Evolutionary conservation across 2,329 filamentous ascomycete species (phyloP).

Genomic region (Diaporthe helianthi): DNA sequence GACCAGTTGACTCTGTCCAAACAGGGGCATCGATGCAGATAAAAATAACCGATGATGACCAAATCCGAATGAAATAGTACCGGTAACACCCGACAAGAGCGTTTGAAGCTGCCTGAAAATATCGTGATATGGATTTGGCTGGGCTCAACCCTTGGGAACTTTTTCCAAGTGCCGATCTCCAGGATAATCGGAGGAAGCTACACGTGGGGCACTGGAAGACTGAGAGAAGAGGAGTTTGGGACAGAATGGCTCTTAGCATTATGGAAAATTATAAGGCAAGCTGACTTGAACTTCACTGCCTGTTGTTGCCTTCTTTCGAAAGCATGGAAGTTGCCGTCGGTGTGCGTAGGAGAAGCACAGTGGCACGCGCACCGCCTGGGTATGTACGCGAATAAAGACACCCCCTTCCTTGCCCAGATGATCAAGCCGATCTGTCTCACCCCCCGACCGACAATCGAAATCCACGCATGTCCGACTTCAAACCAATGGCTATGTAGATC

Average conservation of each 20-base stretch:
- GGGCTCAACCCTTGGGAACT: no score
- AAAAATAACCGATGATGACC: neutral
- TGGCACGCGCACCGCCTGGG: neutral
- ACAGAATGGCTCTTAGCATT: neutral
- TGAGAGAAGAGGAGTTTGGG: neutral
- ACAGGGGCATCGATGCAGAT: neutral
- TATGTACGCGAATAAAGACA: slow-evolving; percentile 2
- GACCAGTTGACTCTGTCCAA: neutral
- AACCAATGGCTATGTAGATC: neutral
- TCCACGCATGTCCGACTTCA: neutral
- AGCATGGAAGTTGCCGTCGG: slow-evolving; percentile 9
- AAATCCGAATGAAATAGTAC: neutral
- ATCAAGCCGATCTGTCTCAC: slow-evolving; percentile 5
- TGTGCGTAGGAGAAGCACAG: neutral
- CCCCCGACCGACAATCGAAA: neutral
- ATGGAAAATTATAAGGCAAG: neutral
- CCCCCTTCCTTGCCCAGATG: slow-evolving; percentile 18
- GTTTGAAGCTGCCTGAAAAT: neutral
- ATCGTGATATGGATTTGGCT: neutral
- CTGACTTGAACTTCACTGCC: neutral
- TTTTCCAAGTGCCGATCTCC: neutral
- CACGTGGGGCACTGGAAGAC: neutral
- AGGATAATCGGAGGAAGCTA: neutral
- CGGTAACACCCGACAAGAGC: no score
- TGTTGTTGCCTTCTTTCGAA: neutral